Conservation (phyloP, 768 basidiomycete genomes). For the Symmetrospora coprosmae region DNA sequence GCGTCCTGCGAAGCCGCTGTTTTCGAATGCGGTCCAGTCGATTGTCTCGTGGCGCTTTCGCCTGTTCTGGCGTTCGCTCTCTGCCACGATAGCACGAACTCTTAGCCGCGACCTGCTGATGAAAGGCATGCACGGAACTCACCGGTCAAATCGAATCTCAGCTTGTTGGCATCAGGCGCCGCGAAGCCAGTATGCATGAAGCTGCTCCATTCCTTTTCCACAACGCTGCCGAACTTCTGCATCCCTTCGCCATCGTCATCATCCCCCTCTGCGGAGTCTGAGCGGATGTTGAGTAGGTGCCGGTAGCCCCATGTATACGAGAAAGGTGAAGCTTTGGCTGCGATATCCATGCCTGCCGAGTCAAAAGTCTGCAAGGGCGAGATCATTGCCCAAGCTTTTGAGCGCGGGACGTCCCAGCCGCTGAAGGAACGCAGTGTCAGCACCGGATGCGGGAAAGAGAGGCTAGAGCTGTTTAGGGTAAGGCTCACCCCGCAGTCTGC, state of each 20-base stretch:
- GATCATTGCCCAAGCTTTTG: conserved; percentile 27
- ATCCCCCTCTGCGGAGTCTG: conserved; percentile 21
- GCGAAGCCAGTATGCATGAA: conserved; percentile 50
- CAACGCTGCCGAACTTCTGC: conserved; percentile 19
- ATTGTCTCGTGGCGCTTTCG: conserved; percentile 24
- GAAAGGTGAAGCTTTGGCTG: conserved; percentile 17
- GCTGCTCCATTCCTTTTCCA: conserved; percentile 57
- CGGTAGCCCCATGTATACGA: conserved; percentile 23
- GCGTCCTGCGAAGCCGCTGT: conserved; percentile 29
- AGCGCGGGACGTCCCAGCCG: conserved; percentile 42
- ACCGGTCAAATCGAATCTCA: conserved; percentile 73
- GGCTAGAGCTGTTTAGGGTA: not conserved
- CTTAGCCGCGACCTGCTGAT: not conserved
- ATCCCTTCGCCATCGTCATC: conserved; percentile 26
- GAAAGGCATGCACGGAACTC: not conserved
- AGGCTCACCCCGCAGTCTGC: conserved; percentile 42
- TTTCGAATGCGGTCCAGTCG: conserved; percentile 31
- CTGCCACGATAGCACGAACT: conserved; percentile 34
- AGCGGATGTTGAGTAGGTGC: conserved; percentile 33
- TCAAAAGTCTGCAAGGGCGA: not conserved
- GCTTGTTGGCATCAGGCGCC: conserved; percentile 49
- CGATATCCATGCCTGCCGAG: not conserved
- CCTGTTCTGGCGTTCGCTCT: conserved; percentile 59
- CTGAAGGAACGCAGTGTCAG: not conserved
- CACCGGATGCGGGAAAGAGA: fast-evolving